phyloP scores from a whole-genome alignment of 2,329 filamentous ascomycete species.

The Sordariomycetes sp. region DNA sequence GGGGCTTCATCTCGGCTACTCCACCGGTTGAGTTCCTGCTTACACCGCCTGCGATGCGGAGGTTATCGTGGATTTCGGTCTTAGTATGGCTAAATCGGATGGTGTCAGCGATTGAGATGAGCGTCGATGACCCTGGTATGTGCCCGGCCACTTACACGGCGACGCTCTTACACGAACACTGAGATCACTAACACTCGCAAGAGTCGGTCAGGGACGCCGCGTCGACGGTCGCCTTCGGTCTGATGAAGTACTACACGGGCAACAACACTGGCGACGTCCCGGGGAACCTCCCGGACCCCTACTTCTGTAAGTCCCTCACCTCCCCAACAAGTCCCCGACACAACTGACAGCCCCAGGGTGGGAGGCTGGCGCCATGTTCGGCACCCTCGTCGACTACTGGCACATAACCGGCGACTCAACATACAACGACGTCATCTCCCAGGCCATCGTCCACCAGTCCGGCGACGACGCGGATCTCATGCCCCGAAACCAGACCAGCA shows the following conservation, averaged over 20 bases:
- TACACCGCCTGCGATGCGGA: conserved; percentile 5
- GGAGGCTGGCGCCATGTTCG: conserved; percentile 62
- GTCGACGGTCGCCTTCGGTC: conserved; percentile 29
- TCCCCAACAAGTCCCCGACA: conserved; percentile 24
- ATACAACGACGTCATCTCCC: conserved; percentile 46
- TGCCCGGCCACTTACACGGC: not conserved
- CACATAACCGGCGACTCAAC: conserved; percentile 51
- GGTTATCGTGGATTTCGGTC: conserved; percentile 5
- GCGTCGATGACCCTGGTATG: conserved; percentile 17
- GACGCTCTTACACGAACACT: conserved; percentile 10
- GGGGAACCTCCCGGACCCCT: conserved; percentile 44
- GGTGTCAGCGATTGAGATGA: conserved; percentile 5
- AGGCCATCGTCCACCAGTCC: conserved; percentile 48
- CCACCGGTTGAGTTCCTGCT: not conserved
- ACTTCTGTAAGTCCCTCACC: conserved; percentile 46
- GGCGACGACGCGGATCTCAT: conserved; percentile 49
- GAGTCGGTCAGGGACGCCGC: conserved; percentile 36
- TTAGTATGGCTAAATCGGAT: conserved; percentile 5
- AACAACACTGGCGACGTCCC: conserved; percentile 45
- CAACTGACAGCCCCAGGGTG: conserved; percentile 29
- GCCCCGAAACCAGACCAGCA: conserved; percentile 50
- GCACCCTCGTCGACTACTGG: conserved; percentile 61
- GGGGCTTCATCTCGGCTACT: not conserved
- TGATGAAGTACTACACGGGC: conserved; percentile 38
- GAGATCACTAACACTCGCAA: conserved; percentile 12